A percentile compares a stretch with the other conserved stretches of the same genome.
These are phyloP conservation scores for Arctium minus DNA, from an alignment of 129 eudicot species.

Conservation along the genomic window DNA sequence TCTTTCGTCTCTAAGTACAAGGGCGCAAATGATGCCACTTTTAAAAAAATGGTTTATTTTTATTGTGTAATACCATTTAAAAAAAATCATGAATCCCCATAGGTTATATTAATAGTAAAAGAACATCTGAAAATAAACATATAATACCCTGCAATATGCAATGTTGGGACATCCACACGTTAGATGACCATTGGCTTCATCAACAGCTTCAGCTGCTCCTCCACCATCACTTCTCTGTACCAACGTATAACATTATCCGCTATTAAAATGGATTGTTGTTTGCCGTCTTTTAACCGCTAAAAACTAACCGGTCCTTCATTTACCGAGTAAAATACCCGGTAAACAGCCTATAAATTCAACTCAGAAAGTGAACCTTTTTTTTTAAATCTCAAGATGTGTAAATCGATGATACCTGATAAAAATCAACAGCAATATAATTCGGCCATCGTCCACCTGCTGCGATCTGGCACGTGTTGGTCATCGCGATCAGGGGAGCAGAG, in stretches of 20 bases:
- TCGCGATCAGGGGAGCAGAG: slow-evolving; percentile 57
- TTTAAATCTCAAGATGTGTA: background rate
- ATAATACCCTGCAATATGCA: slow-evolving; percentile 78
- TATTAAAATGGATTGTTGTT: background rate
- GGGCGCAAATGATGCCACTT: background rate
- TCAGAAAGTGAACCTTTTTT: background rate
- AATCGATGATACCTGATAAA: slow-evolving; percentile 53
- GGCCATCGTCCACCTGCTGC: slow-evolving; percentile 90
- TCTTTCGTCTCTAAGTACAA: too few relatives aligned
- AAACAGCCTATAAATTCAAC: background rate
- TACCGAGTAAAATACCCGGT: too few relatives aligned
- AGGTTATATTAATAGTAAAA: background rate
- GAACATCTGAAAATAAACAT: background rate
- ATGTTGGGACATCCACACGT: slow-evolving; percentile 83
- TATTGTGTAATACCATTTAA: too few relatives aligned
- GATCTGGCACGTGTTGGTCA: slow-evolving; percentile 68
- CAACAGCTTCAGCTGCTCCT: slow-evolving; percentile 88
- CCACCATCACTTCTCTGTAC: slow-evolving; percentile 90
- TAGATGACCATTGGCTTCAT: slow-evolving; percentile 76
- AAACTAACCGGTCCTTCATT: too few relatives aligned
- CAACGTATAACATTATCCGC: background rate
- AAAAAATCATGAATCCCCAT: too few relatives aligned
- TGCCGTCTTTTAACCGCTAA: too few relatives aligned
- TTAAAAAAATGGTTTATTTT: background rate
- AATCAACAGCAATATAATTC: slow-evolving; percentile 87